These are phyloP conservation scores for Backusella sp. DNA, from an alignment of 192 early-diverging fungal genomes.

Conservation along the genomic window DNA sequence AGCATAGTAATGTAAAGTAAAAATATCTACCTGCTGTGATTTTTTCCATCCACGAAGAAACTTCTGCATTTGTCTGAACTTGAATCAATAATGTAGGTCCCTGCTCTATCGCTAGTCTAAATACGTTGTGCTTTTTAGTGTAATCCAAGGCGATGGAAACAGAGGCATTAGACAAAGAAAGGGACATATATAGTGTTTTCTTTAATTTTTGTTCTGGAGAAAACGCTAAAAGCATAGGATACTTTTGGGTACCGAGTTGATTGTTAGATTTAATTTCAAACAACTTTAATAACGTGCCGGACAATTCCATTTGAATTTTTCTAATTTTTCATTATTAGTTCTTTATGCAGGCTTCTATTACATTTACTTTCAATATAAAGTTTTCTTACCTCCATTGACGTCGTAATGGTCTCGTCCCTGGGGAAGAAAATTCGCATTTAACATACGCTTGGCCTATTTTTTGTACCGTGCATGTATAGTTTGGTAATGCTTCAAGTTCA, in stretches of 20 bases:
- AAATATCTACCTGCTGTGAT: constrained; percentile 16
- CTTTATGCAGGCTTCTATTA: neutral
- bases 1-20: neutral
- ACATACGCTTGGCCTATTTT: constrained; percentile 19
- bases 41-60: constrained; percentile 23
- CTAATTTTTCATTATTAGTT: neutral
- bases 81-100: constrained; percentile 18
- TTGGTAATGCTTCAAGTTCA: constrained; percentile 1
- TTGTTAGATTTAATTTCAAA: constrained; percentile 12
- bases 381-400: constrained; percentile 4
- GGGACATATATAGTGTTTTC: neutral
- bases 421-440: constrained; percentile 3
- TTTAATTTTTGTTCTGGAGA: neutral
- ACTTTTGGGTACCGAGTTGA: neutral
- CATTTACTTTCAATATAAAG: neutral
- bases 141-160: constrained; percentile 14
- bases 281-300: constrained; percentile 14
- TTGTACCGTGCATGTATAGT: constrained; percentile 26
- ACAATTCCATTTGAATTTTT: constrained; percentile 18
- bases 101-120: constrained; percentile 7
- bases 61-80: neutral
- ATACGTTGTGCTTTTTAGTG: constrained; percentile 9
- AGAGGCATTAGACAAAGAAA: neutral
- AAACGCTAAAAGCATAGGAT: neutral
- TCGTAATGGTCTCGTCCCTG: neutral